These are phyloP conservation scores for Acacia concinna DNA, from an alignment of 331 rosid species.

Conservation along the genomic window DNA sequence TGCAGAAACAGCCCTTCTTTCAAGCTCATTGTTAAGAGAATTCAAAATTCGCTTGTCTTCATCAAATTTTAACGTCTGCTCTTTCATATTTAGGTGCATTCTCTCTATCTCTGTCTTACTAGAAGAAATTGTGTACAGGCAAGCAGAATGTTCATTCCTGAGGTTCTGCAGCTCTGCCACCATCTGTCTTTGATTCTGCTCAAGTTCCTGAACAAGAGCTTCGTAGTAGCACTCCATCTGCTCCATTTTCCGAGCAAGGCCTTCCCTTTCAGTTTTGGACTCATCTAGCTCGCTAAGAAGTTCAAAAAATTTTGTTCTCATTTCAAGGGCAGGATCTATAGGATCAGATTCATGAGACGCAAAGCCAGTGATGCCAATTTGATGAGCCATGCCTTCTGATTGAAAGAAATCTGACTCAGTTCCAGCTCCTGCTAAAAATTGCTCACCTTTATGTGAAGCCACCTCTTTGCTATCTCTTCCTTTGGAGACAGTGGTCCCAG, in stretches of 20 bases:
- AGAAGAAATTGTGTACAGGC: constrained; percentile 80
- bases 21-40: constrained; percentile 73
- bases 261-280: constrained; percentile 76
- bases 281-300: constrained; percentile 81
- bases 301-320: constrained; percentile 71
- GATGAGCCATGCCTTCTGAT: constrained; percentile 59
- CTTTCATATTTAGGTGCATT: constrained; percentile 78
- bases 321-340: constrained; percentile 62
- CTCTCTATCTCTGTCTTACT: constrained; percentile 80
- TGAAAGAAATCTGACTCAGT: constrained; percentile 66
- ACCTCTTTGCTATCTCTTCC: constrained; percentile 47
- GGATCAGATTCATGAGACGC: constrained; percentile 65
- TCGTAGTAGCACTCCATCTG: constrained; percentile 99
- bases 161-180: constrained; percentile 94
- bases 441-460: constrained; percentile 50
- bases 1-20: constrained; percentile 82
- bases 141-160: constrained; percentile 85
- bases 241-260: constrained; percentile 87
- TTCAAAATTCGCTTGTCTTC: constrained; percentile 70
- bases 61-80: constrained; percentile 60
- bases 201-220: constrained; percentile 97
- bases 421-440: constrained; percentile 60
- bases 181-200: constrained; percentile 95
- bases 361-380: constrained; percentile 54
- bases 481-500: constrained; percentile 42